These are phyloP conservation scores for Claviceps capensis DNA, from an alignment of 2,329 filamentous ascomycete species.

Conservation along the genomic window DNA sequence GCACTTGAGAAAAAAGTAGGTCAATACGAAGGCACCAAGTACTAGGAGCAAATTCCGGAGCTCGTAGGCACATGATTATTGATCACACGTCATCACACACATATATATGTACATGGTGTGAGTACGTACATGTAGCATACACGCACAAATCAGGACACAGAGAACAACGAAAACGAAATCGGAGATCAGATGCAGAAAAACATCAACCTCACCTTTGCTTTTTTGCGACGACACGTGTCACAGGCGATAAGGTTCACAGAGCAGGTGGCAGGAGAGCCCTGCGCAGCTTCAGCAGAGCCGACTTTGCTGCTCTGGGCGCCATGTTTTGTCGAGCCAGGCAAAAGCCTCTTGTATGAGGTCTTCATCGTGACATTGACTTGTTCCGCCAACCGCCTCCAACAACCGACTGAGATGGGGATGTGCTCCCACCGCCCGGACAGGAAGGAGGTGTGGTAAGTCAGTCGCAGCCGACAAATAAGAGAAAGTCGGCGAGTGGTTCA, in stretches of 20 bases:
- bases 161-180: not conserved
- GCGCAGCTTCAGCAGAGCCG: not conserved
- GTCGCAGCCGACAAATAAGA: not conserved
- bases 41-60: not conserved
- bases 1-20: slow-evolving; percentile 1
- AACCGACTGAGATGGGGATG: not conserved
- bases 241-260: slow-evolving; percentile 2
- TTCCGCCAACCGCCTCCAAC: not conserved
- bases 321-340: slow-evolving; percentile 1
- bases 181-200: not conserved
- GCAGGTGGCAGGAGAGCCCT: not conserved
- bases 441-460: not conserved
- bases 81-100: too few relatives aligned
- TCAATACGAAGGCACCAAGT: not conserved
- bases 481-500: not conserved
- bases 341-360: not conserved
- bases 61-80: too few relatives aligned
- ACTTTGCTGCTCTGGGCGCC: not conserved
- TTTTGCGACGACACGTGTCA: slow-evolving; percentile 2
- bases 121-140: too few relatives aligned
- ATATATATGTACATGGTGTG: too few relatives aligned
- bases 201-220: slow-evolving; percentile 1
- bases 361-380: not conserved
- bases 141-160: not conserved
- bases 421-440: not conserved